Conservation (phyloP, 768 basidiomycete genomes). For the Steccherinum ochraceum region DNA sequence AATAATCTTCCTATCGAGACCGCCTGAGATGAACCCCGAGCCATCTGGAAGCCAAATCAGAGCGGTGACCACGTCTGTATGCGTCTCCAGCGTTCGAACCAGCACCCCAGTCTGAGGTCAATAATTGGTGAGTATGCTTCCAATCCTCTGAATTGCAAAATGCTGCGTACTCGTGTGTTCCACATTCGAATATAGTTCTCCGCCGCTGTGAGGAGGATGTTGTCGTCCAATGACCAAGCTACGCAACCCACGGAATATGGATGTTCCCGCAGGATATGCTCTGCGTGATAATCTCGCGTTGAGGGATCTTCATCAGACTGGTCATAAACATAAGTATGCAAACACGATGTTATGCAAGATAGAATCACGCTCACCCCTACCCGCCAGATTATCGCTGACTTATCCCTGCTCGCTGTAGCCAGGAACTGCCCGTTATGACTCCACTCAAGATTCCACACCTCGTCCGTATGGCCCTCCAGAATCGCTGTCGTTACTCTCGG, state of each 20-base stretch:
- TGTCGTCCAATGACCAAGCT: conserved; percentile 91
- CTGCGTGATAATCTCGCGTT: conserved; percentile 52
- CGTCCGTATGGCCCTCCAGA: conserved; percentile 80
- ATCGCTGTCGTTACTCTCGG: conserved; percentile 83
- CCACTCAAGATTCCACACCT: conserved; percentile 97
- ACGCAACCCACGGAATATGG: conserved; percentile 71
- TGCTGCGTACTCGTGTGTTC: conserved; percentile 69
- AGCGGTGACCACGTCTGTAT: conserved; percentile 79
- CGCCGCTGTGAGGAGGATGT: conserved; percentile 74
- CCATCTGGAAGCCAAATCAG: conserved; percentile 87
- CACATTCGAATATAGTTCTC: conserved; percentile 84
- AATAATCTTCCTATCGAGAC: conserved; percentile 77
- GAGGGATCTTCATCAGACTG: conserved; percentile 43
- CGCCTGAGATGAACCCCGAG: conserved; percentile 84
- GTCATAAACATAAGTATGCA: conserved; percentile 2
- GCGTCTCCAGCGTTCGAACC: conserved; percentile 58
- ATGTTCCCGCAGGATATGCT: conserved; percentile 68
- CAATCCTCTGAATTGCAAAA: conserved; percentile 1
- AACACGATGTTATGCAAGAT: neutral
- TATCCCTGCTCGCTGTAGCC: conserved; percentile 86
- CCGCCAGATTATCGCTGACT: conserved; percentile 84
- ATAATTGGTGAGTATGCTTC: neutral
- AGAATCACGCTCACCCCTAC: conserved; percentile 53
- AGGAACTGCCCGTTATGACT: conserved; percentile 81
- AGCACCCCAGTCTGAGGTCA: conserved; percentile 63